Evolutionary conservation across 768 basidiomycete species (phyloP), one percentile per base, ranked within the genome.

Genomic region (Boletellus emodensis): DNA sequence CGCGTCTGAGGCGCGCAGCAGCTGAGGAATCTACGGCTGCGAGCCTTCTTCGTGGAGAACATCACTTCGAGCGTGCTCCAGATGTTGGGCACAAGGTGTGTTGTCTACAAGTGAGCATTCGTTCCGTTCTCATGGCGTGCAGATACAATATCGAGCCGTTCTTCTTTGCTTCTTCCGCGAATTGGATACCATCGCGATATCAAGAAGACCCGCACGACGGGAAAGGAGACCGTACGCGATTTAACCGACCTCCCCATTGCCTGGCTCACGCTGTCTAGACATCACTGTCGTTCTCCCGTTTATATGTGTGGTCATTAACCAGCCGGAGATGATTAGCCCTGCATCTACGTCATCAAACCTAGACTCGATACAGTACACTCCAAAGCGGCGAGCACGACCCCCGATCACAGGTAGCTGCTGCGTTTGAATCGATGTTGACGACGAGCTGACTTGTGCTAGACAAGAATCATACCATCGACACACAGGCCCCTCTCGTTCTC

Each of bases 81-180:
- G 44, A 68, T 74, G 59, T 48, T 75, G 3, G 74, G 74, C 10
- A 62, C 71, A 20, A 68, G 51, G 74, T 74, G 36, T 3, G 63
- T 61, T n/a, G 13, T 13, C 9, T 22, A 6, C 24, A 11, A 17
- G 17, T 7, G 13, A 32, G 36, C 17, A n/a, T 41, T 2, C 37
- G n/a, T 44, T 11, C 11, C 1, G 3, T 44, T 14, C 43, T 63
- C 36, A 50, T 46, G 34, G 32, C 10, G 13, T 26, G 8, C 37
- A 76, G 75, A 40, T 75, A 70, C 44, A 58, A 70, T 44, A 66
- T 75, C 24, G 73, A 75, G 48, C 72, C 75, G 0, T 74, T 75
- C 55, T 76, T 73, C 59, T 75, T 73, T 46, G 69, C 73, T 13
- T 74, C 72, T 0, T 74, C 75, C 0, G 49, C 72, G 14, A 72